These are phyloP conservation scores for Platanus orientalis DNA, from an alignment of 164 flowering plant species.

Conservation along the genomic window DNA sequence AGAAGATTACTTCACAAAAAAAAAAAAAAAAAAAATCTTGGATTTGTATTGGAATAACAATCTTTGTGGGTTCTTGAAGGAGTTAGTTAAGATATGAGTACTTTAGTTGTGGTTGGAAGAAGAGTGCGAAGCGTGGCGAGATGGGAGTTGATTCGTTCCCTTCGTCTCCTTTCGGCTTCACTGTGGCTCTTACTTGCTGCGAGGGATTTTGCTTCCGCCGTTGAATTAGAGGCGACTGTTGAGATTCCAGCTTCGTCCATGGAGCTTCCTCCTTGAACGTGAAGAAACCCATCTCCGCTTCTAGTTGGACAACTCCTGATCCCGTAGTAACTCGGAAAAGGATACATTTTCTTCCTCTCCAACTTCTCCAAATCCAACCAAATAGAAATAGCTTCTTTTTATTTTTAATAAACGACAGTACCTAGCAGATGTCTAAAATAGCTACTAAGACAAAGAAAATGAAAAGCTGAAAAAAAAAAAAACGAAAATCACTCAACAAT, in stretches of 20 bases:
- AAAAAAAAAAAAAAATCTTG: too few relatives aligned
- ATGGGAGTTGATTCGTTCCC: constrained; percentile 65
- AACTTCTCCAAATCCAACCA: background rate
- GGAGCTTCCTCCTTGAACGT: too few relatives aligned
- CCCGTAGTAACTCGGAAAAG: constrained; percentile 19
- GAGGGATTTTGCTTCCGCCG: constrained; percentile 22
- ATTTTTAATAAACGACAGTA: background rate
- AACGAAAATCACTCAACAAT: too few relatives aligned
- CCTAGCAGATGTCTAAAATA: background rate
- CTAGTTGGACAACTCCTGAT: too few relatives aligned
- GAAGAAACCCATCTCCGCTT: constrained; percentile 4
- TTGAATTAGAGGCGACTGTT: constrained; percentile 9
- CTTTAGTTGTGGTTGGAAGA: constrained; percentile 53
- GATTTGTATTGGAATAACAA: too few relatives aligned
- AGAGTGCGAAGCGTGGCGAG: constrained; percentile 53
- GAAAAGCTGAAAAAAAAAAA: background rate
- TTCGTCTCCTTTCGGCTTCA: constrained; percentile 64
- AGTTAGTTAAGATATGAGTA: too few relatives aligned
- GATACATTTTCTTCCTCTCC: constrained; percentile 8
- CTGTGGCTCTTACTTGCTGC: constrained; percentile 60
- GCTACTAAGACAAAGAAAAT: background rate
- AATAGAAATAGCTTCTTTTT: background rate
- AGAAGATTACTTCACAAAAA: background rate
- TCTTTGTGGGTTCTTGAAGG: too few relatives aligned
- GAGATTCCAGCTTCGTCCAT: constrained; percentile 4